These are phyloP conservation scores for Cordyceps militaris DNA, from an alignment of 2,329 filamentous ascomycete genomes.

Conservation along the genomic window DNA sequence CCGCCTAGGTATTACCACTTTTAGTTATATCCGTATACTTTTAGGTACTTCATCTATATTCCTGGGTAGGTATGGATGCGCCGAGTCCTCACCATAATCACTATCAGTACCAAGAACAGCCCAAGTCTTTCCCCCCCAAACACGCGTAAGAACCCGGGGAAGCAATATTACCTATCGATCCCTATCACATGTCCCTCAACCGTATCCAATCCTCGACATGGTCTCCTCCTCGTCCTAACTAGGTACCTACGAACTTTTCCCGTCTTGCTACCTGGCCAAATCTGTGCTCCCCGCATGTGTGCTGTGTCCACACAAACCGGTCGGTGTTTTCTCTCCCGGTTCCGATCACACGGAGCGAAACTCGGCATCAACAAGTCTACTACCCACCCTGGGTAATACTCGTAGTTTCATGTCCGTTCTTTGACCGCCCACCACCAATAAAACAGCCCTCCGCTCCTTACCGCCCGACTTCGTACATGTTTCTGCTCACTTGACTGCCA, in stretches of 20 bases:
- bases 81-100: neutral
- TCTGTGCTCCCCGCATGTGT: neutral
- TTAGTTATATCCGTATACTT: too few relatives aligned
- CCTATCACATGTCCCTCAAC: too few relatives aligned
- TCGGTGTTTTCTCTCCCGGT: slow-evolving; percentile 3
- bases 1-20: too few relatives aligned
- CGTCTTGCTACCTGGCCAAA: neutral
- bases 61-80: neutral
- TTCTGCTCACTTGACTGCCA: neutral
- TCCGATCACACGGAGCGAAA: slow-evolving; percentile 10
- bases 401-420: neutral
- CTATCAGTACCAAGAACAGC: neutral
- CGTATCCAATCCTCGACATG: too few relatives aligned
- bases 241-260: neutral
- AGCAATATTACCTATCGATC: too few relatives aligned
- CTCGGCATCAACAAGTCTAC: neutral
- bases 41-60: too few relatives aligned
- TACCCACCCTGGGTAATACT: too few relatives aligned
- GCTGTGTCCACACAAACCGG: neutral
- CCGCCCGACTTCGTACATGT: neutral
- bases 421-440: neutral
- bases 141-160: neutral
- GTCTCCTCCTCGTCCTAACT: too few relatives aligned
- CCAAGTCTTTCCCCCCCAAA: neutral
- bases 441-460: neutral